Evolutionary conservation across 108 stramenopile genomes (phyloP).

Genomic region (Cafeteria roenbergensis): DNA sequence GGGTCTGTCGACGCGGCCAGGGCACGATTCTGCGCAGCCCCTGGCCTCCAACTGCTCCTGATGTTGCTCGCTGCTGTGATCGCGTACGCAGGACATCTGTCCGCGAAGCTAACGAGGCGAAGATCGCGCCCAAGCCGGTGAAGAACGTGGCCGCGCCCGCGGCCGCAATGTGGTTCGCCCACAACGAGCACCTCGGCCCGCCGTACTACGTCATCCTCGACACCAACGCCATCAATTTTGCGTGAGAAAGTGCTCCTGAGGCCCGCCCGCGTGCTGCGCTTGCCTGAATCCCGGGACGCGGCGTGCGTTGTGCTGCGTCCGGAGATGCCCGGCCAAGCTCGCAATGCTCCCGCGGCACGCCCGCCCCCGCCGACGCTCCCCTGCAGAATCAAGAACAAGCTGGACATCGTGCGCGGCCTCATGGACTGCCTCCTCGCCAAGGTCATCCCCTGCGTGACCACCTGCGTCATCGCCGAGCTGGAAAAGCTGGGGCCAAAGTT

Average conservation of each 20-base stretch:
- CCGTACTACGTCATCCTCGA: conserved; percentile 93
- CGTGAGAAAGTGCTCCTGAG: too few species aligned
- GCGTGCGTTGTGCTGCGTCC: neutral
- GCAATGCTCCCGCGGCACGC: too few species aligned
- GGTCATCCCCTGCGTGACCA: conserved; percentile 78
- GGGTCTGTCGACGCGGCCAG: too few species aligned
- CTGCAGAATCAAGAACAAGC: conserved; percentile 58
- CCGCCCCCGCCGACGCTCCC: too few species aligned
- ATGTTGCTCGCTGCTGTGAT: too few species aligned
- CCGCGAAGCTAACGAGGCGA: too few species aligned
- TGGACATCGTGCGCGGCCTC: conserved; percentile 93
- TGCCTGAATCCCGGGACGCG: too few species aligned
- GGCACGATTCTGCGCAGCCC: too few species aligned
- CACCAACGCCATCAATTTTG: conserved; percentile 98
- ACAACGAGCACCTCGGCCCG: conserved; percentile 91
- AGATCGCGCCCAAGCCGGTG: conserved; percentile 43
- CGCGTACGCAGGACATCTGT: too few species aligned
- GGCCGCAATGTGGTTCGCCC: conserved; percentile 82
- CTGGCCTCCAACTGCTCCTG: too few species aligned
- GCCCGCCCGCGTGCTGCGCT: too few species aligned
- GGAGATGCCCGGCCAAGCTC: neutral
- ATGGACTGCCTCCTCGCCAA: conserved; percentile 99
- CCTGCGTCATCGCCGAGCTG: conserved; percentile 96
- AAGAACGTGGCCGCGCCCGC: conserved; percentile 68
- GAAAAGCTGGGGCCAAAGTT: conserved; percentile 95